A percentile compares a stretch with the other conserved stretches of the same genome.
phyloP scores from a whole-genome alignment of 2,329 filamentous ascomycete genomes.

The Pseudopyrenochaeta lycopersici region DNA sequence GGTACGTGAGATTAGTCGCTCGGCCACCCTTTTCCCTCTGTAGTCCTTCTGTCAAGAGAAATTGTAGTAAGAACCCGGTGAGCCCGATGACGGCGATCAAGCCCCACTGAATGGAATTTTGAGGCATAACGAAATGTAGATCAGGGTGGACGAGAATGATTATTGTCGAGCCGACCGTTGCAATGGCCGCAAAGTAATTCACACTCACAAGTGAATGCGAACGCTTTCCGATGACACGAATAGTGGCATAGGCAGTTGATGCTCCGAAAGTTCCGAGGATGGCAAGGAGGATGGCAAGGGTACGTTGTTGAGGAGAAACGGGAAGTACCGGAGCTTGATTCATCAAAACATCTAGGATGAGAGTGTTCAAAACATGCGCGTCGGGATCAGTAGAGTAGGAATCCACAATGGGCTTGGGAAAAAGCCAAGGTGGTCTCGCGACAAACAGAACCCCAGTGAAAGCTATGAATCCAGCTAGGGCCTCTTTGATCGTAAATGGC shows the following conservation, averaged over 20 bases:
- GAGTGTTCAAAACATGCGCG: conserved; percentile 1
- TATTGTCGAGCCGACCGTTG: conserved; percentile 69
- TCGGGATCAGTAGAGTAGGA: conserved; percentile 45
- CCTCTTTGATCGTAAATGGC: conserved; percentile 78
- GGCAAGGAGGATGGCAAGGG: conserved; percentile 73
- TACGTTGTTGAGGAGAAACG: conserved; percentile 68
- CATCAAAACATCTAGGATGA: not conserved
- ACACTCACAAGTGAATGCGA: conserved; percentile 82
- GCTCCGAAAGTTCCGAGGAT: conserved; percentile 79
- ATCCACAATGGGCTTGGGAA: conserved; percentile 39
- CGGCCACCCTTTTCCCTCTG: conserved; percentile 70
- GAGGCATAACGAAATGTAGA: conserved; percentile 64
- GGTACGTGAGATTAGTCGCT: conserved; percentile 71
- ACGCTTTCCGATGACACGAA: conserved; percentile 79
- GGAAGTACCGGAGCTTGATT: conserved; percentile 9
- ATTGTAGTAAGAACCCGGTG: conserved; percentile 82
- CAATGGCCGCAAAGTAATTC: conserved; percentile 78
- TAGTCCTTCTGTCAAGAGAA: conserved; percentile 78
- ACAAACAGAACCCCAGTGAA: conserved; percentile 82
- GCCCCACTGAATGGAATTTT: conserved; percentile 65
- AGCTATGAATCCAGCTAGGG: conserved; percentile 76
- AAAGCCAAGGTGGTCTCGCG: conserved; percentile 71
- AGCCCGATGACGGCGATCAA: conserved; percentile 73
- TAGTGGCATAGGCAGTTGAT: conserved; percentile 74
- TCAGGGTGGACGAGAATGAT: conserved; percentile 65